Percentiles rank a stretch among this genome's conserved stretches.
These are phyloP conservation scores for Populus ilicifolia DNA, from an alignment of 345 rosid genomes.

Conservation along the genomic window DNA sequence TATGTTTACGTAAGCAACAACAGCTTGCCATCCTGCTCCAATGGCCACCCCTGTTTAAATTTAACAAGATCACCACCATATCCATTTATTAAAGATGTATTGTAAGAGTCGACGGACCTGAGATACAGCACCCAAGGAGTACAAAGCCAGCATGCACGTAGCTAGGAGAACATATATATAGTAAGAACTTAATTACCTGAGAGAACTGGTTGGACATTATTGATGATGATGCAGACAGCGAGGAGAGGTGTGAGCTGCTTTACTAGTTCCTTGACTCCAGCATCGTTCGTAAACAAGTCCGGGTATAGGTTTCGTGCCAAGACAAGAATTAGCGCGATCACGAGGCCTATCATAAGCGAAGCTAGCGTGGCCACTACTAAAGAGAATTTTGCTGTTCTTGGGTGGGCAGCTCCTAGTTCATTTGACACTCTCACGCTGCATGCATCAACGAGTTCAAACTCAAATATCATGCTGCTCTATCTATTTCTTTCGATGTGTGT, in stretches of 20 bases:
- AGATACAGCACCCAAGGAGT: neutral
- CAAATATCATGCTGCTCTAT: neutral
- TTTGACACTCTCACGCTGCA: slow-evolving; percentile 20
- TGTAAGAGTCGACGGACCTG: neutral
- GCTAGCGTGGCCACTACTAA: slow-evolving; percentile 3
- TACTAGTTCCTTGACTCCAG: slow-evolving; percentile 2
- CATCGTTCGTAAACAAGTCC: neutral
- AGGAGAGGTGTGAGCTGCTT: slow-evolving; percentile 15
- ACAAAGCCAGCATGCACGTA: neutral
- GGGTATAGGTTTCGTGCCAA: slow-evolving; percentile 4
- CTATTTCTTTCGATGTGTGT: too few species aligned
- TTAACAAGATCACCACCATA: neutral
- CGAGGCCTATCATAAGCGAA: slow-evolving; percentile 13
- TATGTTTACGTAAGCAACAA: slow-evolving; percentile 13
- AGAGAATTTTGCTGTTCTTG: slow-evolving; percentile 16
- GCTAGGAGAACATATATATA: neutral
- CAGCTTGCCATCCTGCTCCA: slow-evolving; percentile 26
- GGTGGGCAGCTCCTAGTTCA: slow-evolving; percentile 19
- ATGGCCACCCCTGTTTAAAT: slow-evolving; percentile 10
- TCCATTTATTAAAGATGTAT: neutral
- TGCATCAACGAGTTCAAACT: neutral
- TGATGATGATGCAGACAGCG: slow-evolving; percentile 16
- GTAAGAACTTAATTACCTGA: slow-evolving; percentile 1
- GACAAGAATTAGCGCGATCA: neutral
- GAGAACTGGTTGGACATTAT: slow-evolving; percentile 18